phyloP scores from a whole-genome alignment of 208 protist genomes.

The Novymonas esmeraldas region DNA sequence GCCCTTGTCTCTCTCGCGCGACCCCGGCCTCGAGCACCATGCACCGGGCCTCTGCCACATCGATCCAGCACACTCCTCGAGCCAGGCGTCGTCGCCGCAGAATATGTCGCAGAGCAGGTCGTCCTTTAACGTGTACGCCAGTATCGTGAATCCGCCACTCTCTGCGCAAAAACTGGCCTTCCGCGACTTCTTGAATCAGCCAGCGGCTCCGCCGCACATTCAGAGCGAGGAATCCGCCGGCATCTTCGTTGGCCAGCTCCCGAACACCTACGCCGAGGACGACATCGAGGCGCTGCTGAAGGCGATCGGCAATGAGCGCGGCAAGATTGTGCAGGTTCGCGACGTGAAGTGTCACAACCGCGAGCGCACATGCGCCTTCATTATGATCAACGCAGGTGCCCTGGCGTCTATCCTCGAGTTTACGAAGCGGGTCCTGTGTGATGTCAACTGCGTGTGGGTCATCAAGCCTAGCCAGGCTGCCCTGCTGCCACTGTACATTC shows the following conservation, averaged over 20 bases:
- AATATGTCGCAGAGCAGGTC: conserved; percentile 19
- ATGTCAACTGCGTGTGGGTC: conserved; percentile 79
- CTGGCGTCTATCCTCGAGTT: conserved; percentile 55
- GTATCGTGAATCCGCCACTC: conserved; percentile 41
- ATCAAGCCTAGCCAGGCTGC: conserved; percentile 41
- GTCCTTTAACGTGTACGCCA: conserved; percentile 53
- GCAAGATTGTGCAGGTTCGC: conserved; percentile 58
- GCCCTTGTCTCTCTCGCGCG: conserved; percentile 18
- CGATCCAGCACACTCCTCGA: not conserved
- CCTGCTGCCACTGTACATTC: conserved; percentile 53
- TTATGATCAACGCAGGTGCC: conserved; percentile 71
- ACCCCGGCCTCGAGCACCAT: conserved; percentile 4
- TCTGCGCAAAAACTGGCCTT: conserved; percentile 55
- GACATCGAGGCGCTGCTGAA: conserved; percentile 75
- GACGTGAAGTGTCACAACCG: conserved; percentile 84
- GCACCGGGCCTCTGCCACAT: not conserved
- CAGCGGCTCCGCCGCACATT: conserved; percentile 34
- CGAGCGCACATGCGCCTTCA: conserved; percentile 86
- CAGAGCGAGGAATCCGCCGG: conserved; percentile 55
- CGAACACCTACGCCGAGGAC: conserved; percentile 71
- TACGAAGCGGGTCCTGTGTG: conserved; percentile 79
- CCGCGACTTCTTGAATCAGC: conserved; percentile 49
- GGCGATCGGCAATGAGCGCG: conserved; percentile 56
- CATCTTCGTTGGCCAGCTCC: conserved; percentile 84
- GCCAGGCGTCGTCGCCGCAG: conserved; percentile 23